Evolutionary conservation across 78 protist species (phyloP).

Genomic region (Planoprotostelium fungivorum): DNA sequence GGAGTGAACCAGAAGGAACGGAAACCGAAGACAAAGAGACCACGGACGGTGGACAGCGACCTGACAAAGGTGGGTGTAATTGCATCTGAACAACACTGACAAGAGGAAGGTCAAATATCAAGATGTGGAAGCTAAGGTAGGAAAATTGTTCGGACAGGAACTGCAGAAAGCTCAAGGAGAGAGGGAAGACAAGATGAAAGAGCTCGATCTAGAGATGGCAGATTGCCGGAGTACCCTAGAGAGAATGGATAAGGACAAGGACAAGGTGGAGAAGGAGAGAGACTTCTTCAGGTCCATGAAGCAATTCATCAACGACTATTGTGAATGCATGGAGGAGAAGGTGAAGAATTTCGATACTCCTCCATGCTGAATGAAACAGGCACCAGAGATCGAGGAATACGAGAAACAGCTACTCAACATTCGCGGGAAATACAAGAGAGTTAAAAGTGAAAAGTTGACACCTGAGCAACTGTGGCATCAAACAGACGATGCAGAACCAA

Average conservation of each 20-base stretch:
- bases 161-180: neutral
- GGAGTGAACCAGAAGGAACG: neutral
- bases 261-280: neutral
- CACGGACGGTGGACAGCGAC: neutral
- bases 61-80: neutral
- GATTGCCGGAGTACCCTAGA: neutral
- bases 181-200: neutral
- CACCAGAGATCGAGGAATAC: neutral
- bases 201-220: neutral
- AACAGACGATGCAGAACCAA: neutral
- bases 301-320: neutral
- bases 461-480: neutral
- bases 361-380: neutral
- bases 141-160: too few relatives aligned
- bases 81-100: neutral
- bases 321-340: neutral
- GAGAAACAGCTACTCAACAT: neutral
- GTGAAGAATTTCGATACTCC: neutral
- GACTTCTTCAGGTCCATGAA: neutral
- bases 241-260: neutral
- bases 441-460: neutral
- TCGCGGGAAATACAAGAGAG: neutral
- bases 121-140: too few relatives aligned
- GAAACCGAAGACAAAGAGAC: neutral
- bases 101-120: neutral